Base-by-base conservation (phyloP, 208 protist species). In the Leishmania braziliensis region DNA sequence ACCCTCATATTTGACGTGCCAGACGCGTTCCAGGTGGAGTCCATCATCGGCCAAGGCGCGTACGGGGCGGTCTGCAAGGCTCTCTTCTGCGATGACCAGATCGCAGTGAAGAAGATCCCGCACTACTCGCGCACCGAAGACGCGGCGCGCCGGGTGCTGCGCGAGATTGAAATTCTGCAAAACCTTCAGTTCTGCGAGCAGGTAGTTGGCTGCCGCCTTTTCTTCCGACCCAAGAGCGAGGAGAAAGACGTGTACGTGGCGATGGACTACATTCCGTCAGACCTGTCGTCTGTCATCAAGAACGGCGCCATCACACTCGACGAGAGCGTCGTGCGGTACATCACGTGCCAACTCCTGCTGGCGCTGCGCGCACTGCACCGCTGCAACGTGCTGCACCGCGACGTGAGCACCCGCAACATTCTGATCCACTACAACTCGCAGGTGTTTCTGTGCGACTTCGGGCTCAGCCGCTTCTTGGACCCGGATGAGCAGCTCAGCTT, bases 21-120 rank as follows among this genome's bases (percentile, higher is more conserved):
- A 46, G 86, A 88, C n/a, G 84, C 91, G 53, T 98, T 98, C 81
- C 82, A 89, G 78, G 94, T 97, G 50, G 92, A 96, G 83, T 95
- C 92, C n/a, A 97, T 98, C 69, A 93, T 98, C 79, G 96, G 96
- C 39, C 94, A 98, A 75, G 97, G 97, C 29, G 93, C 97, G 12
- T 98, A 98, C 86, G 97, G 97, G 29, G 95, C 93, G n/a, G 97
- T 98, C 23, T 98, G 93, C 87, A 95, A 95, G 80, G 97, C 97
- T 1, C 66, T 85, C n/a, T 96, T 94, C 76, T 86, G 90, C 56
- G 85, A 76, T 20, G 95, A 98, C 54, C 86, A 88, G 68, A 87
- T 97, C 70, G 95, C 95, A 10, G 88, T 98, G 16, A 98, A 98
- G 84, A 98, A 97, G 82, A 96, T 98, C 58, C 93, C 94, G 46